Base-by-base conservation (phyloP, 495 filamentous ascomycete genomes). In the Bombardia bombarda region DNA sequence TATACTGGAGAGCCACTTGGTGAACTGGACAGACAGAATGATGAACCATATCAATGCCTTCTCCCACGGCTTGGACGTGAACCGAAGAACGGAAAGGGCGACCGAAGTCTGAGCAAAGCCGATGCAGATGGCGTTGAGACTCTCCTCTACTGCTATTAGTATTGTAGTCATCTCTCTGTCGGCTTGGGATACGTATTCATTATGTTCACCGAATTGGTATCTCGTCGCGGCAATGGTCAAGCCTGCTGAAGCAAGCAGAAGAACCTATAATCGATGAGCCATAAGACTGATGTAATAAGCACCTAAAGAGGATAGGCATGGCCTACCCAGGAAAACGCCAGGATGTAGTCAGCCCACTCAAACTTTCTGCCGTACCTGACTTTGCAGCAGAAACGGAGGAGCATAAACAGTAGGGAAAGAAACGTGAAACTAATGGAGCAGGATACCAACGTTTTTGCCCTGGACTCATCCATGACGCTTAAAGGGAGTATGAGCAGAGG, bases 41-140 rank as follows among this genome's bases (percentile, higher is more conserved):
- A 52, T 33, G 28, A 21, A 26, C 45, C 44, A 48, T 4, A 52
- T 14, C 10, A 48, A 6, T 6, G 7, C 12, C 28, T 17, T 38
- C 3, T 43, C 16, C 49, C 39, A 39, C 17, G 21, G 33, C 14
- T 38, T 26, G 8, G 16, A 1, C 14, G 45, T 18, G 30, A 52
- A n/a, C 16, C 45, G 45, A 12, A 52, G 49, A 21, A 52, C 33
- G 9, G 49, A 48, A 16, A 52, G 23, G 25, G 49, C 49, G 21
- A 52, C 38, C 14, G 44, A 48, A 17, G 40, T 22, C 17, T 52
- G 50, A 22, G 22, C 32, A 13, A 47, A 4, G 6, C 28, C 40
- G 30, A 42, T 42, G 9, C 28, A 32, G 8, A 13, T 5, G 17
- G 25, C 13, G 6, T 7, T 23, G 41, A 43, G 12, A 23, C 24